Base-by-base conservation (phyloP, 371 early-diverging fungal genomes). In the Dichotomocladium elegans region DNA sequence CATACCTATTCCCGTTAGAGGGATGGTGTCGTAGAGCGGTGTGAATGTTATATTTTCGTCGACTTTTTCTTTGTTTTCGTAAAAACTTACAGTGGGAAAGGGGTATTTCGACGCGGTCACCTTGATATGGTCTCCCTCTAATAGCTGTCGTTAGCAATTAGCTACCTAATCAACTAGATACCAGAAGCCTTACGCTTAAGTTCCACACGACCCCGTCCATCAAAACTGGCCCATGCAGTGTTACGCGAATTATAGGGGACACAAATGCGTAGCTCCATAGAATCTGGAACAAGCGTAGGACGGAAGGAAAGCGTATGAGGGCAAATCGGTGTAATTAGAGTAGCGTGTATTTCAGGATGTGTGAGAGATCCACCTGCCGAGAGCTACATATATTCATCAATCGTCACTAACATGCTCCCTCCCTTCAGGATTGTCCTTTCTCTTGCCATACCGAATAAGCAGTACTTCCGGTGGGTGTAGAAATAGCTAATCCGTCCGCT, bases 401-500 rank as follows among this genome's bases (percentile, higher is more conserved):
- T 41, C 12, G n/a, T n/a, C n/a, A n/a, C n/a, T n/a, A n/a, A n/a
- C n/a, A n/a, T n/a, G n/a, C n/a, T n/a, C n/a, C n/a, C n/a, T n/a
- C n/a, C n/a, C n/a, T n/a, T n/a, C n/a, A n/a, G n/a, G n/a, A n/a
- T n/a, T n/a, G 25, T 17, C 30, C 11, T 34, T 25, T 29, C n/a
- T n/a, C 7, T 21, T 14, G 25, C 25, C 78, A 79, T 74, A 89
- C 82, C 14, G 91, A 91, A 61, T 96, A 97, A 1, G 98, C 98
- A 0, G 98, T 97, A 4, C 94, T 94, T n/a, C 98, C 98, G 0
- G 98, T 97, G 0, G 97, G 96, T 0, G 98, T 96, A 1, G 95
- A 83, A 29, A 98, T 75, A 25, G 91, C 89, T 57, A 98, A 71
- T 0, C 98, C 98, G 57, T 98, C 98, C 0, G 94, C 93, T 59